Conservation (phyloP, 1,284 basidiomycete genomes). For the Ganoderma lingzhi region DNA sequence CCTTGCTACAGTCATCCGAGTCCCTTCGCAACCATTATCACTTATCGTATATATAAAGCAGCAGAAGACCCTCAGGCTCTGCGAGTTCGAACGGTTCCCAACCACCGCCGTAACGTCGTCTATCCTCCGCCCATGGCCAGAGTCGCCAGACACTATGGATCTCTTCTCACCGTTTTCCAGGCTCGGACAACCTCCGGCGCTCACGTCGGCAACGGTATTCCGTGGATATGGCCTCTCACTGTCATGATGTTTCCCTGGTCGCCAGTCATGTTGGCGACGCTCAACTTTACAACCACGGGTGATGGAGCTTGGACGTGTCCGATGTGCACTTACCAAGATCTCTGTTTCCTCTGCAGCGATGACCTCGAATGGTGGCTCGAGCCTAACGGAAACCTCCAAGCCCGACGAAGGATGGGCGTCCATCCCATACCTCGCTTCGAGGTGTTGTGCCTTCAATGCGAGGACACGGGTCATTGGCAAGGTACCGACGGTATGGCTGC, state of each 20-base stretch:
- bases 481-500: background rate
- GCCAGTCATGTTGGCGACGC: background rate
- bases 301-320: background rate
- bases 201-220: background rate
- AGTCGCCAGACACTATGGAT: background rate
- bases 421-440: background rate
- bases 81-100: background rate
- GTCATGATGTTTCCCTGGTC: background rate
- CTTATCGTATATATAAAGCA: background rate
- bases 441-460: background rate
- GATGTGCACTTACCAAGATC: background rate
- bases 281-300: background rate
- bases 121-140: background rate
- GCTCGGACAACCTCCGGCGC: background rate
- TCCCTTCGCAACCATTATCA: background rate
- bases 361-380: background rate
- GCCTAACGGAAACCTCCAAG: background rate
- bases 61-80: background rate
- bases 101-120: background rate
- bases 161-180: background rate
- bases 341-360: background rate
- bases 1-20: background rate
- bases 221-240: background rate
- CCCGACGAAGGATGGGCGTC: background rate
- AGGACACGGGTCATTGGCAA: background rate